Conservation (phyloP, 2,329 filamentous ascomycete genomes). For the Escovopsis sp. region DNA sequence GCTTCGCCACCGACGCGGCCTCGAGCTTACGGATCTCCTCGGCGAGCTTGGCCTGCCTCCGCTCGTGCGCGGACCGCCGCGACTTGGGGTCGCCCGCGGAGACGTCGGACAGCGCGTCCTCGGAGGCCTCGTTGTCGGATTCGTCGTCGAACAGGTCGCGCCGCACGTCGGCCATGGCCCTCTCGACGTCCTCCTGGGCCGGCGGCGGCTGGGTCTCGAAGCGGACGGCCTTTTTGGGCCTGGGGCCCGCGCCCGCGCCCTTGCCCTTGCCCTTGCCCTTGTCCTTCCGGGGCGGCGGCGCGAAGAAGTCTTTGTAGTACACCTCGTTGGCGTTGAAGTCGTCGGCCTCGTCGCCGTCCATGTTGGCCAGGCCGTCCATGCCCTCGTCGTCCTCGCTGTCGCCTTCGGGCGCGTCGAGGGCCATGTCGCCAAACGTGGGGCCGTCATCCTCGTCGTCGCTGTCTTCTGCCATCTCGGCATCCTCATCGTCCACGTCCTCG, state of each 20-base stretch:
- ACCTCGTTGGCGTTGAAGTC: conserved; percentile 71
- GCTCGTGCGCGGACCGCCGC: conserved; percentile 73
- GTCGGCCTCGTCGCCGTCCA: conserved; percentile 32
- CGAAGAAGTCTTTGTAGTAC: conserved; percentile 89
- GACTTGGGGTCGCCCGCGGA: conserved; percentile 57
- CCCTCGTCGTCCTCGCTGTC: conserved; percentile 47
- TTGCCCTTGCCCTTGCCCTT: conserved; percentile 38
- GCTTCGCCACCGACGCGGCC: conserved; percentile 74
- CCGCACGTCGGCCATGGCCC: conserved; percentile 74
- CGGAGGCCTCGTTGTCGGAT: conserved; percentile 49
- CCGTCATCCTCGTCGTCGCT: conserved; percentile 54
- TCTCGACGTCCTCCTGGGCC: conserved; percentile 54
- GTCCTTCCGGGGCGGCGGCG: conserved; percentile 66
- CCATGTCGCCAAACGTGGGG: conserved; percentile 70
- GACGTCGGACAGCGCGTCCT: conserved; percentile 48
- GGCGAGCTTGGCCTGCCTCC: conserved; percentile 67
- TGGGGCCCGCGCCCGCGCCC: conserved; percentile 18
- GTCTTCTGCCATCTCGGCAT: conserved; percentile 31
- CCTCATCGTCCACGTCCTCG: conserved; percentile 28
- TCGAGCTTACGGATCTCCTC: conserved; percentile 89
- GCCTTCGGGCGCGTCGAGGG: conserved; percentile 59
- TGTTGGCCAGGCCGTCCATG: conserved; percentile 35
- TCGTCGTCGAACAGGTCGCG: conserved; percentile 81
- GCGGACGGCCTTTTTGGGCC: conserved; percentile 25
- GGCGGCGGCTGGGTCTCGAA: conserved; percentile 29